Evolutionary conservation across 441 rosid genomes (phyloP).

Genomic region (Pelargonium exstipulatum): DNA sequence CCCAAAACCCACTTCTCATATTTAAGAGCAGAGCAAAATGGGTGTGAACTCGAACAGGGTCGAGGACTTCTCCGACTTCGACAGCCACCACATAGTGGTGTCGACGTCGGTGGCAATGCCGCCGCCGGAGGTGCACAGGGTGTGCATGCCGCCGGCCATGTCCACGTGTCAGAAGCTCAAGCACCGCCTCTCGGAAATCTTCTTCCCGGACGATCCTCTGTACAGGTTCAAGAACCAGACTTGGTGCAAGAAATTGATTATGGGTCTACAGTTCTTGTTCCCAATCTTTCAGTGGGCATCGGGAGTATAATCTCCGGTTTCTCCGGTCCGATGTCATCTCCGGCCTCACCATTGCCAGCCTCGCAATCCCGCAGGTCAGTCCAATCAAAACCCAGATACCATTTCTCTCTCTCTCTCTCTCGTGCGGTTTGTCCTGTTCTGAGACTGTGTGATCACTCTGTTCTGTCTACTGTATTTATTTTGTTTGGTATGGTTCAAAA

Average conservation of each 20-base stretch:
- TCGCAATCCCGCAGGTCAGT: slow-evolving; percentile 90
- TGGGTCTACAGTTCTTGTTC: slow-evolving; percentile 65
- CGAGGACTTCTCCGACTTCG: slow-evolving; percentile 30
- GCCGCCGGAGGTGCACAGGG: slow-evolving; percentile 43
- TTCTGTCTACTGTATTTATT: neutral
- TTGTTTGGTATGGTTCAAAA: neutral
- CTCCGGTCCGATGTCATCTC: slow-evolving; percentile 82
- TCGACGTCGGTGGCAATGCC: slow-evolving; percentile 1
- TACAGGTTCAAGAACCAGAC: slow-evolving; percentile 72
- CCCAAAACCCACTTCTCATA: neutral
- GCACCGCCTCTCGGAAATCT: slow-evolving; percentile 54
- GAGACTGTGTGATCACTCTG: too few relatives aligned
- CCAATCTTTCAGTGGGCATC: slow-evolving; percentile 86
- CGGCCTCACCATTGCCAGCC: slow-evolving; percentile 98
- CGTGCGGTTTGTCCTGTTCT: neutral
- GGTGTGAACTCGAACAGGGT: slow-evolving; percentile 45
- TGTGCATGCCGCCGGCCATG: slow-evolving; percentile 58
- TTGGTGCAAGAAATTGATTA: slow-evolving; percentile 41
- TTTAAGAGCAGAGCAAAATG: slow-evolving; percentile 25
- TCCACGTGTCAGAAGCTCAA: slow-evolving; percentile 62
- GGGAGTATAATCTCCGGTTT: slow-evolving; percentile 47
- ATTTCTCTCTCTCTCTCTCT: neutral
- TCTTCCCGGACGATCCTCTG: slow-evolving; percentile 95
- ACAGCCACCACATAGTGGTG: neutral
- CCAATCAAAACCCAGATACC: neutral